A percentile compares a stretch with the other conserved stretches of the same genome.
Evolutionary conservation across 2,329 filamentous ascomycete genomes (phyloP).

Genomic region (Coniochaeta sp.): DNA sequence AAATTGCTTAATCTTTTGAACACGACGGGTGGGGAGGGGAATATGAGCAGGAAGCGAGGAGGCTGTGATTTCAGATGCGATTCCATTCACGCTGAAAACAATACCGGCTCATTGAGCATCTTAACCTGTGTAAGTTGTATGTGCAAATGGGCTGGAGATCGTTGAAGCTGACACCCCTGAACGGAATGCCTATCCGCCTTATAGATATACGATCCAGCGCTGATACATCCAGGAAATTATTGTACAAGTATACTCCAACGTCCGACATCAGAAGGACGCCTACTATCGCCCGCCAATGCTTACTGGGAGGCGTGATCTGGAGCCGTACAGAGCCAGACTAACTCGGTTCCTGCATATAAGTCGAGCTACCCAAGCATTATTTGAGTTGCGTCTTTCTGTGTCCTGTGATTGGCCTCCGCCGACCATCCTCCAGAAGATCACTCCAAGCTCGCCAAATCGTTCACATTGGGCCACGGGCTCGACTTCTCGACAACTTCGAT

Average conservation of each 20-base stretch:
- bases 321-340: background rate
- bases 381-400: background rate
- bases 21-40: too few species aligned
- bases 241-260: background rate
- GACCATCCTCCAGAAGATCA: conserved; percentile 25
- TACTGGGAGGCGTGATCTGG: background rate
- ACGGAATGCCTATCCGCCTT: too few species aligned
- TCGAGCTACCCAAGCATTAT: background rate
- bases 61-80: too few species aligned
- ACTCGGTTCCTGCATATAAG: background rate
- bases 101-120: too few species aligned
- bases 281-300: background rate
- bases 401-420: background rate
- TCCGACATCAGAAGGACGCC: background rate
- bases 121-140: too few species aligned
- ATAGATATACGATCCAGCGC: background rate
- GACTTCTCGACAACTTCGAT: conserved; percentile 68
- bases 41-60: too few species aligned
- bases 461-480: conserved; percentile 48
- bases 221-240: background rate
- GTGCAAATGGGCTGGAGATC: too few species aligned
- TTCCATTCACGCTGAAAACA: too few species aligned
- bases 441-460: conserved; percentile 64
- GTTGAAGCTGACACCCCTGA: too few species aligned
- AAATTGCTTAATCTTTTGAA: too few species aligned